Base-by-base conservation (phyloP, 768 basidiomycete genomes). In the Lentinus brumalis region DNA sequence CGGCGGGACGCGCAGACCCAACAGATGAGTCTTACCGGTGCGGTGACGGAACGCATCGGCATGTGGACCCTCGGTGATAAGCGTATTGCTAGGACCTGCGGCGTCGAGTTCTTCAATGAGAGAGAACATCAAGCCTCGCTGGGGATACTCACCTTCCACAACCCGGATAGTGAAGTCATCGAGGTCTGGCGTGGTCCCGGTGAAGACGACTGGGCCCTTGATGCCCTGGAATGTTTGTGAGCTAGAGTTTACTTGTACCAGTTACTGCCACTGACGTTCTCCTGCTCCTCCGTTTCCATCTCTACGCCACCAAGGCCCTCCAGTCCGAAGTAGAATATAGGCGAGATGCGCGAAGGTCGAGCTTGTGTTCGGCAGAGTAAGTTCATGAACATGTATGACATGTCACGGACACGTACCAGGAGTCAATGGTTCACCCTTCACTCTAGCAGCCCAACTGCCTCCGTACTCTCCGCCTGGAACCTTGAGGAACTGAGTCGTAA, bases 401-500 rank as follows among this genome's bases (percentile, higher is more conserved):
- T 32, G 10, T 16, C 16, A 21, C 32, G 56, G 38, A 11, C 41
- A 73, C 80, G 51, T 58, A 92, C 94, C 77, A 63, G 77, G 70
- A 60, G 86, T 77, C n/a, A 96, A 77, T 15, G 93, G 92, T 72
- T 85, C 81, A 21, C 93, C 92, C 69, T 86, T 89, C 64, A 96
- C 82, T 57, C 94, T 86, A 11, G 86, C 88, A 65, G 88, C 92
- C 93, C 93, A 95, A 72, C 89, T 92, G 16, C 94, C 94, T 15
- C 92, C 92, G 70, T 92, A 82, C 12, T 83, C 81, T 12, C 91
- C 93, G 46, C 88, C 91, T 15, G 88, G 81, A n/a, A 94, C 78
- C 73, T 97, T 97, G 56, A 97, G 75, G 65, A 94, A 88, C 66
- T 92, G 87, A 8, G 91, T 94, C 3, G 87, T 91, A 30, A 98